Evolutionary conservation across 2,329 filamentous ascomycete species (phyloP), one percentile per base, ranked within the genome.

Genomic region (Nectriaceae sp.): DNA sequence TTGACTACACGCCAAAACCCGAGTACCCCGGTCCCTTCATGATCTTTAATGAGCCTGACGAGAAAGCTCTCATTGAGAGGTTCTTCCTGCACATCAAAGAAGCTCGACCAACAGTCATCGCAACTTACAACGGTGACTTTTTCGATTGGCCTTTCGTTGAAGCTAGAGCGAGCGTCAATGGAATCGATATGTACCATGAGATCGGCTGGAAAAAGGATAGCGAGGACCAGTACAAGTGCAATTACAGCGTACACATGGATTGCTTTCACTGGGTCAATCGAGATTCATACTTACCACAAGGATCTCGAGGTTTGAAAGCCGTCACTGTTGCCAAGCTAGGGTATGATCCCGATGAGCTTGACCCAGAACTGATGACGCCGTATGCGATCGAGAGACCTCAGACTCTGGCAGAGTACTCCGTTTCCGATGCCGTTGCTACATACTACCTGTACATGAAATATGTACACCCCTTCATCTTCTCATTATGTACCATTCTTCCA

Each of bases 381-480:
- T 89, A 87, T 81, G 94, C 94, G 15, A 84, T 78, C 52, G 94
- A 99, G 71, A 82, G 90, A 56, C 94, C 94, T 0, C 94, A 99
- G 67, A 96, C 90, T 0, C 77, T 99, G 43, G 93, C 94, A 8
- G 94, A 99, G 65, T 99, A 99, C 72, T 99, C 95, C 0, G 94
- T 99, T 38, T 99, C 95, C 63, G 95, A 99, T 78, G 95, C 95
- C 10, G 94, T 99, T 42, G 94, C 94, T 19, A 99, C 94, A 1
- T 99, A 99, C 68, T 99, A 99, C 66, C 76, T 99, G 53, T 99
- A 99, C 79, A 99, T 99, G 95, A 99, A 99, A 86, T 99, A 99
- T 69, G 90, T 99, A n/a, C 94, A 99, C 68, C 94, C 94, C 3
- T 99, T 99, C 75, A 94, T 99, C 68, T 99, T 99, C 78, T 97